phyloP scores from a whole-genome alignment of 495 filamentous ascomycete species.

The Evansstolkia leycettana region DNA sequence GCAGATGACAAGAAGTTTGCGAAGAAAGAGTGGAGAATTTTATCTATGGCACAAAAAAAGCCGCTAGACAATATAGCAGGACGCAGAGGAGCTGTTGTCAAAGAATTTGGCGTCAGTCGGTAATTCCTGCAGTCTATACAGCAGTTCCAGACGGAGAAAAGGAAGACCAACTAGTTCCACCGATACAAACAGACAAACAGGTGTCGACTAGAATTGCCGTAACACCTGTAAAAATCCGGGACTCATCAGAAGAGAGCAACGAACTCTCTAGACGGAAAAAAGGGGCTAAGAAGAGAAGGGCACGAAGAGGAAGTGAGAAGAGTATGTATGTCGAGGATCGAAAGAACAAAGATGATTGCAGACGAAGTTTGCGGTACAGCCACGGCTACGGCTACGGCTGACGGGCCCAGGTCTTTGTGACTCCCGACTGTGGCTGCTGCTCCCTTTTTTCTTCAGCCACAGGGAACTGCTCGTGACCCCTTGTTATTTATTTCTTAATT shows the following conservation, averaged over 20 bases:
- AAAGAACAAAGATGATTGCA: conserved; percentile 1
- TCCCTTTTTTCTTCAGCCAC: too few relatives aligned
- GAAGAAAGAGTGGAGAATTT: conserved; percentile 3
- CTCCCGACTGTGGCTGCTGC: too few relatives aligned
- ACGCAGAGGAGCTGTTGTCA: neutral
- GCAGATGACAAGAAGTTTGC: conserved; percentile 5
- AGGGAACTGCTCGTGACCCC: too few relatives aligned
- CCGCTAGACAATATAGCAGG: neutral
- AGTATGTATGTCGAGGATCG: conserved; percentile 7
- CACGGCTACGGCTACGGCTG: neutral
- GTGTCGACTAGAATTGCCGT: conserved; percentile 36
- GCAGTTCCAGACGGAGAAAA: conserved; percentile 14
- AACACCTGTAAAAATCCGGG: conserved; percentile 30
- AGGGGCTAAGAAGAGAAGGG: conserved; percentile 4
- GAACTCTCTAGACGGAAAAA: conserved; percentile 16
- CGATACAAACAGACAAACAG: conserved; percentile 15
- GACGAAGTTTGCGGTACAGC: conserved; percentile 3
- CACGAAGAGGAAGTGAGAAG: conserved; percentile 8
- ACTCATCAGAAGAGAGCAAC: conserved; percentile 37
- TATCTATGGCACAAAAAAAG: conserved; percentile 3
- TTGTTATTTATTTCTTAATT: too few relatives aligned
- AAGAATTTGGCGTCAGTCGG: neutral
- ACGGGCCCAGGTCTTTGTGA: neutral
- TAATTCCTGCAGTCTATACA: neutral
- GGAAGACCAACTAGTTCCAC: conserved; percentile 10